Percentiles rank a stretch among this genome's conserved stretches.
Conservation (phyloP, 176 grass and related monocot species). For the Triticum turgidum region DNA sequence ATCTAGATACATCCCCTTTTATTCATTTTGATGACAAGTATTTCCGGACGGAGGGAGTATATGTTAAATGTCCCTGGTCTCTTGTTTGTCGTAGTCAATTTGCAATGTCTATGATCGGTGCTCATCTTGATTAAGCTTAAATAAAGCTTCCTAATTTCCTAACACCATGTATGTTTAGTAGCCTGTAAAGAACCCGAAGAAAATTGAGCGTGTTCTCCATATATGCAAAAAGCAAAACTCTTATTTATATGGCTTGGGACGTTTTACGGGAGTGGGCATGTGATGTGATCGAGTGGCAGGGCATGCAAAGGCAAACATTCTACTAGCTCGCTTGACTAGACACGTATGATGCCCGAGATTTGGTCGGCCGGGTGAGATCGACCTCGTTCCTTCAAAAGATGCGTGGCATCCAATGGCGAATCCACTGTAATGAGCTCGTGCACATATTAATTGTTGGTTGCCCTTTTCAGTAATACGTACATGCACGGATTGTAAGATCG, state of each 20-base stretch:
- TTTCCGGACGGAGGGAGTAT: too few relatives aligned
- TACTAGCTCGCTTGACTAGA: neutral
- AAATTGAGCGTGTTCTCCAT: too few relatives aligned
- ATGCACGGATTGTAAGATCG: neutral
- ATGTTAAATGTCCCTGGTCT: too few relatives aligned
- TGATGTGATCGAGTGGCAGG: constrained; percentile 11
- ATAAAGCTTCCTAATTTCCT: too few relatives aligned
- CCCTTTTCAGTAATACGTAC: neutral
- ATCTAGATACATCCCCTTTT: too few relatives aligned
- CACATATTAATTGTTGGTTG: neutral
- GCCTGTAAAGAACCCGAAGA: too few relatives aligned
- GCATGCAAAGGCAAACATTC: constrained; percentile 34
- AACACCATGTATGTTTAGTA: too few relatives aligned
- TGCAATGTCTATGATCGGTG: too few relatives aligned
- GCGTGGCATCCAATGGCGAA: neutral
- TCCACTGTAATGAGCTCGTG: neutral
- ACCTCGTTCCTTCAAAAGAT: neutral
- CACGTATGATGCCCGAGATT: constrained; percentile 15
- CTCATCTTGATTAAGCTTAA: too few relatives aligned
- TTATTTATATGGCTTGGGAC: neutral
- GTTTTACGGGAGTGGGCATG: neutral
- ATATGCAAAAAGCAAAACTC: too few relatives aligned
- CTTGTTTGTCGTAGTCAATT: too few relatives aligned
- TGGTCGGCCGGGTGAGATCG: neutral
- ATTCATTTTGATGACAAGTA: too few relatives aligned